Evolutionary conservation across 2,329 filamentous ascomycete species (phyloP), one percentile per base, ranked within the genome.

Genomic region (Apiospora rasikravindrae): DNA sequence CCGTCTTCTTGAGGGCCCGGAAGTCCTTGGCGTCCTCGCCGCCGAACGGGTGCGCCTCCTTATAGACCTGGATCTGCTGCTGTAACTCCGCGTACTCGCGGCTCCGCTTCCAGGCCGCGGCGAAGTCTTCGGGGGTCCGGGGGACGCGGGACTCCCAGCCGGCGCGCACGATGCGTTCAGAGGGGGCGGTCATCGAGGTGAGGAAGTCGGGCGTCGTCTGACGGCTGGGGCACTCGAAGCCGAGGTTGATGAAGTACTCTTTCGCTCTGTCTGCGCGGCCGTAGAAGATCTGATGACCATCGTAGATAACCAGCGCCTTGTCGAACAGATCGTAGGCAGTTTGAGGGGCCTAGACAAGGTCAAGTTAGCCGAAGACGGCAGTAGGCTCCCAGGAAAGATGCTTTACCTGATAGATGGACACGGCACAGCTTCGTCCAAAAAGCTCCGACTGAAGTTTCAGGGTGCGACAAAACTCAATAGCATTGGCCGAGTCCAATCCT

Each of bases 221-320:
- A 2, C 92, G 87, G 2, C 86, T 80, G 0, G 91, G 91, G 75
- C 92, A 94, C 44, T 87, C 80, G 86, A 89, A 95, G 64, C 93
- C 93, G 81, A 92, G 89, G 16, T 87, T 82, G 76, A 90, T 88
- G 73, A 95, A 95, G 80, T 90, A 95, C 0, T 80, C 79, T 76
- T 87, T 90, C 0, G 93, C 93, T 2, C 84, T 79, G 7, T 77
- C 78, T 0, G 90, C 88, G 0, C 88, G 88, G 0, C 93, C 94
- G 74, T 91, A 95, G 83, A 90, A 96, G 74, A 96, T 95, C 77
- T 95, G 89, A 0, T 91, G 87, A 0, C 94, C 94, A 77, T 95
- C 91, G 77, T 95, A 94, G 0, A 96, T 84, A 0, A 96, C 91
- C 0, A 91, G 86, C 0, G 89, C 89, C 78, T 95, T 95, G 82